Evolutionary conservation across 768 basidiomycete species (phyloP), one percentile per base, ranked within the genome.

Genomic region (Neoboletus brunneissimus): DNA sequence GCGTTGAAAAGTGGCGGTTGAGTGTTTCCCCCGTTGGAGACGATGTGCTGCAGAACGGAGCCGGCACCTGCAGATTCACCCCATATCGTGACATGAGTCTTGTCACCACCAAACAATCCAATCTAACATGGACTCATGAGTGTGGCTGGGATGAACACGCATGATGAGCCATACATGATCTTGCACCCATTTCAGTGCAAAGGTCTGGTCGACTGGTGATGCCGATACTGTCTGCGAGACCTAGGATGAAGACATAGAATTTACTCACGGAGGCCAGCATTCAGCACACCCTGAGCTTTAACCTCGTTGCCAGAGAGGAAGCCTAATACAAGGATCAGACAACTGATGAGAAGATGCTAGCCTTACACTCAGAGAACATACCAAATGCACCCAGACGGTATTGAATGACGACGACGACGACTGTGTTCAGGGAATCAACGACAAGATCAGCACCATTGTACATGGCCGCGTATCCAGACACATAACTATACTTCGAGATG

Each of bases 101-200:
- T 59, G 57, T 75, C 71, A 1, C 74, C 74, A 35, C 74, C 73
- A 46, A 75, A 75, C 20, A 32, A 48, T 18, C 51, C 53, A 8
- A 74, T 74, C 75, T 75, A 48, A 20, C 1, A 16, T 20, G 16
- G 37, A 3, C 35, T 12, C 11, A 15, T 56, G 0, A 50, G 12
- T 12, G 5, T 20, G 11, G 1, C 18, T 10, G 4, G 1, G 29
- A 11, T 2, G 27, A 8, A 37, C 12, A 34, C 1, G 6, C 7
- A 29, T n/a, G 6, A 42, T 1, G 12, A 49, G 35, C 5, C 59
- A 2, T 58, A 76, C 74, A 40, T 74, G 51, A 20, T 66, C 51
- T 31, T 76, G 75, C 0, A 76, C 70, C 75, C 75, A 76, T 31
- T 63, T 44, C 2, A 76, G 47, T n/a, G 73, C 74, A 52, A 72